These are phyloP conservation scores for Sporothrix curviconia DNA, from an alignment of 2,329 filamentous ascomycete species.

Conservation along the genomic window DNA sequence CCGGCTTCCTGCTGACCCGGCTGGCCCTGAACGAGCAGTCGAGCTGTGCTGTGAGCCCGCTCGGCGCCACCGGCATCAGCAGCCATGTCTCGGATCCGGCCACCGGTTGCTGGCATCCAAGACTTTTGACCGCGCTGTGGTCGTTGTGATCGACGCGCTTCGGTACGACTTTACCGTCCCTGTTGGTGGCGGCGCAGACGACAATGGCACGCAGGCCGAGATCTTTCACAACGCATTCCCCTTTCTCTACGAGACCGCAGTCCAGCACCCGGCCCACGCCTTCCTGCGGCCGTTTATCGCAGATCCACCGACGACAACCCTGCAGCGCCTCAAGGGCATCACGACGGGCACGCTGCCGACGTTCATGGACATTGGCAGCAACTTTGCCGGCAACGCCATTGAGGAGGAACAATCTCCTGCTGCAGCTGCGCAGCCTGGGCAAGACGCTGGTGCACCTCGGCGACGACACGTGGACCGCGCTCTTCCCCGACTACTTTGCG, in stretches of 20 bases:
- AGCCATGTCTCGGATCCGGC: slow-evolving; percentile 38
- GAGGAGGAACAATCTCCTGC: slow-evolving; percentile 79
- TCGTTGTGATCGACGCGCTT: slow-evolving; percentile 86
- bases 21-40: slow-evolving; percentile 73
- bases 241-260: slow-evolving; percentile 75
- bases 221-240: slow-evolving; percentile 81
- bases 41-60: slow-evolving; percentile 61
- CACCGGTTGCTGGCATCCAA: slow-evolving; percentile 90
- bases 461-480: slow-evolving; percentile 93
- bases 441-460: slow-evolving; percentile 84
- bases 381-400: slow-evolving; percentile 90
- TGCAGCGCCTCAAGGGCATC: slow-evolving; percentile 86
- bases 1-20: slow-evolving; percentile 86
- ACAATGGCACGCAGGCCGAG: slow-evolving; percentile 25
- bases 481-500: slow-evolving; percentile 94
- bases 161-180: slow-evolving; percentile 96
- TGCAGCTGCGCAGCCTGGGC: slow-evolving; percentile 58
- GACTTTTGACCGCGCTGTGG: slow-evolving; percentile 83
- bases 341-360: slow-evolving; percentile 94
- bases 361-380: slow-evolving; percentile 88
- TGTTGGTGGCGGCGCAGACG: slow-evolving; percentile 41
- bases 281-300: slow-evolving; percentile 93
- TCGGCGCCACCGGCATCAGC: slow-evolving; percentile 34
- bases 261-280: slow-evolving; percentile 68
- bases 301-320: slow-evolving; percentile 87